Conservation (phyloP, 2,329 filamentous ascomycete species). For the Talaromyces sp. region DNA sequence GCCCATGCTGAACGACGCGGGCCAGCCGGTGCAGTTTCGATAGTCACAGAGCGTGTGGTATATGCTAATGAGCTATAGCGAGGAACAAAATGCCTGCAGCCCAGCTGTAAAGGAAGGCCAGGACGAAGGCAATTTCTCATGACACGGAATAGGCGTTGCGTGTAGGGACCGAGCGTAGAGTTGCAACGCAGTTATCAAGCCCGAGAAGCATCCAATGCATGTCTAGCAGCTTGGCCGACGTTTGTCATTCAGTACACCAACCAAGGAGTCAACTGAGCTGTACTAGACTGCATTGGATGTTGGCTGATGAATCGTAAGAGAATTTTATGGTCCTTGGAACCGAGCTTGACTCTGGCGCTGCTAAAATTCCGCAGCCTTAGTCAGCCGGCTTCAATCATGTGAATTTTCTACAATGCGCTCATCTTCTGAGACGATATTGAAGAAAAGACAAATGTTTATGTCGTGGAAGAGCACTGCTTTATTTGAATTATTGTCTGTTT, state of each 20-base stretch:
- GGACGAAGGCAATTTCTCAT: slow-evolving; percentile 36
- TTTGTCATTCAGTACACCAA: not conserved
- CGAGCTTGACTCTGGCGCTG: not conserved
- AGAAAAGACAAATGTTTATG: not conserved
- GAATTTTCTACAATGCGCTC: not conserved
- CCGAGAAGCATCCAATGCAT: slow-evolving; percentile 21
- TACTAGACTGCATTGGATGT: not conserved
- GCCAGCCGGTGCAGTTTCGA: not conserved
- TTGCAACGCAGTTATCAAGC: slow-evolving; percentile 22
- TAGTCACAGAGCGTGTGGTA: not conserved
- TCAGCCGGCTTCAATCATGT: not conserved
- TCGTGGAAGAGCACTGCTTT: not conserved
- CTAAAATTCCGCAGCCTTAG: not conserved
- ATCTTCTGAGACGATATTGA: not conserved
- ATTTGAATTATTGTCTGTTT: not conserved
- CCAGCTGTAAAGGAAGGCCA: slow-evolving; percentile 29
- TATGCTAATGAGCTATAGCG: slow-evolving; percentile 6
- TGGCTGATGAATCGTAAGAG: not conserved
- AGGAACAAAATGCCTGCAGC: slow-evolving; percentile 20
- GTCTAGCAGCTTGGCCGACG: slow-evolving; percentile 5
- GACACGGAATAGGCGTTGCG: slow-evolving; percentile 27
- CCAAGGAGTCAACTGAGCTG: not conserved
- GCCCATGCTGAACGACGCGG: slow-evolving; percentile 1
- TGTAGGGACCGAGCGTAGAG: slow-evolving; percentile 18
- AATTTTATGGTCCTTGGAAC: not conserved